A percentile compares a stretch with the other conserved stretches of the same genome.
phyloP scores from a whole-genome alignment of 768 basidiomycete genomes.

The Tylopilus felleus region DNA sequence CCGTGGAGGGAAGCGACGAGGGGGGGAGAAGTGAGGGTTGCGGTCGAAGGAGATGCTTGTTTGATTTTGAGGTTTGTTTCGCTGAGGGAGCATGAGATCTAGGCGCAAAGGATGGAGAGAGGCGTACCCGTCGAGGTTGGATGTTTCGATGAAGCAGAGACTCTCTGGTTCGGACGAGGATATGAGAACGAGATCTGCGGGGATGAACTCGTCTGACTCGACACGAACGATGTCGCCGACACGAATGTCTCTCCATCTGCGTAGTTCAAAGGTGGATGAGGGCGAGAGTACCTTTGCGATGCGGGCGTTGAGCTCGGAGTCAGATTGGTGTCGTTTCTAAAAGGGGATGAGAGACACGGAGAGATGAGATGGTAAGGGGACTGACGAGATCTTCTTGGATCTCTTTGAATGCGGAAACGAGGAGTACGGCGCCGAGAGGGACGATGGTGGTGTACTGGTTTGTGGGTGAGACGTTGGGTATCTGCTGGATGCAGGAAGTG shows the following conservation, averaged over 20 bases:
- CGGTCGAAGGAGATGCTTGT: constrained; percentile 83
- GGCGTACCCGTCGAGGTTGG: constrained; percentile 90
- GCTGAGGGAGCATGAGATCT: constrained; percentile 35
- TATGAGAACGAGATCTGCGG: constrained; percentile 87
- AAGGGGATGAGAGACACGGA: constrained; percentile 10
- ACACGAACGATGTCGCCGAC: constrained; percentile 93
- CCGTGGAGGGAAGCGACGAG: constrained; percentile 74
- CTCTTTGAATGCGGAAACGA: constrained; percentile 96
- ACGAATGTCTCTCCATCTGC: constrained; percentile 84
- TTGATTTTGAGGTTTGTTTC: constrained; percentile 99
- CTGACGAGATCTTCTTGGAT: constrained; percentile 82
- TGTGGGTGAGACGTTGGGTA: constrained; percentile 96
- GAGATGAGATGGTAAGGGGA: background rate
- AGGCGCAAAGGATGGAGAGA: background rate
- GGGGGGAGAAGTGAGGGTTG: constrained; percentile 71
- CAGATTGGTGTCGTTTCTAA: constrained; percentile 96
- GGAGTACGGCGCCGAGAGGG: constrained; percentile 81
- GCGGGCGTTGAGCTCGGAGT: constrained; percentile 86
- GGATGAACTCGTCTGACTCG: constrained; percentile 91
- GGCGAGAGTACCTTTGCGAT: constrained; percentile 68
- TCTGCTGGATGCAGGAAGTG: constrained; percentile 95
- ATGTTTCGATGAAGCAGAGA: constrained; percentile 95
- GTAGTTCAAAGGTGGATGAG: constrained; percentile 60
- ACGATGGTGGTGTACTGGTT: constrained; percentile 93
- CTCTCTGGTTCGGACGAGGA: constrained; percentile 95